Evolutionary conservation across 306 rosid species (phyloP).

Genomic region (Datisca glomerata): DNA sequence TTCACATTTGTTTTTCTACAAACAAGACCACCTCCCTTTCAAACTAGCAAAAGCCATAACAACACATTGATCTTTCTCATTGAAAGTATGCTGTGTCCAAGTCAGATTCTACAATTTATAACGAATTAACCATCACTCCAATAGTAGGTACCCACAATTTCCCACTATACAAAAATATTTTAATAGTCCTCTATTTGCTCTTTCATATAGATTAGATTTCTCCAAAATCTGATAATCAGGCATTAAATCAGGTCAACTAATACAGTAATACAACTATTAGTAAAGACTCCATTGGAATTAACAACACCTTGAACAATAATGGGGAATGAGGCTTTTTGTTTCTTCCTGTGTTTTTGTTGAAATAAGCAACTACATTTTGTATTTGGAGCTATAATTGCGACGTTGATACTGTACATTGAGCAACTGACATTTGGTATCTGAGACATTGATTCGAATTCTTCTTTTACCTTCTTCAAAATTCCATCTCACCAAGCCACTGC

Average conservation of each 20-base stretch:
- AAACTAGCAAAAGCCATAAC: conserved; percentile 52
- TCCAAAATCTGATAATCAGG: conserved; percentile 55
- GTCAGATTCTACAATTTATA: conserved; percentile 54
- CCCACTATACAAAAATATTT: conserved; percentile 69
- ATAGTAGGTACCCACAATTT: conserved; percentile 44
- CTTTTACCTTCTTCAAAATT: conserved; percentile 17
- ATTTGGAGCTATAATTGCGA: conserved; percentile 81
- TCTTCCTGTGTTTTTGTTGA: conserved; percentile 70
- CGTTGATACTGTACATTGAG: conserved; percentile 68
- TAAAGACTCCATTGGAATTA: conserved; percentile 46
- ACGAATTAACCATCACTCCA: conserved; percentile 71
- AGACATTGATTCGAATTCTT: conserved; percentile 42
- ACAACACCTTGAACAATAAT: conserved; percentile 74
- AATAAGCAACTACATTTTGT: conserved; percentile 69
- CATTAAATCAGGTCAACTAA: conserved; percentile 79
- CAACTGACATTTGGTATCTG: conserved; percentile 72
- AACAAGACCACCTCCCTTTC: conserved; percentile 78
- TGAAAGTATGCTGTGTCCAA: conserved; percentile 69
- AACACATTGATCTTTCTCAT: conserved; percentile 44
- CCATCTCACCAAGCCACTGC: conserved; percentile 43
- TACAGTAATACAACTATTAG: conserved; percentile 54
- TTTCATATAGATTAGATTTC: conserved; percentile 40
- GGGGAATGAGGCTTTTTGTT: conserved; percentile 62
- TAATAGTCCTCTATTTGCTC: conserved; percentile 38
- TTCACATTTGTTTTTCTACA: conserved; percentile 79